These are phyloP conservation scores for Ogataea kodamae DNA, from an alignment of 805 yeast species.

Conservation along the genomic window DNA sequence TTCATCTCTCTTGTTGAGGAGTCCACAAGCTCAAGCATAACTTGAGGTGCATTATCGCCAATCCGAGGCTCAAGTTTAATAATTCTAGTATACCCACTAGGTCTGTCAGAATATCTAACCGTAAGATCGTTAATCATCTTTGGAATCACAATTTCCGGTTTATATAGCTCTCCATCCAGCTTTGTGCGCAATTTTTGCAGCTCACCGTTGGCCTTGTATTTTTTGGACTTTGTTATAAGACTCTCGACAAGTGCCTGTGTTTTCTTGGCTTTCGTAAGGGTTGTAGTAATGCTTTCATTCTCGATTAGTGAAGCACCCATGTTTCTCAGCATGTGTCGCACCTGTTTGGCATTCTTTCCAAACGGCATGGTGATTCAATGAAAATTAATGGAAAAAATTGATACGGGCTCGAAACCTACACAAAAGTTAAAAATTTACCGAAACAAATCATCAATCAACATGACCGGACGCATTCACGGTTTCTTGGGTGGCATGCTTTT, in stretches of 20 bases:
- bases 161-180: constrained; percentile 40
- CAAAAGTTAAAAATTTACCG: constrained; percentile 1
- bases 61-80: constrained; percentile 78
- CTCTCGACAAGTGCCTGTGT: constrained; percentile 62
- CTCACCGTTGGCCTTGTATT: constrained; percentile 12
- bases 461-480: constrained; percentile 50
- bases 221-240: constrained; percentile 57
- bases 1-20: constrained; percentile 54
- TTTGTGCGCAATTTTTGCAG: constrained; percentile 30
- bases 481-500: constrained; percentile 59
- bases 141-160: constrained; percentile 50
- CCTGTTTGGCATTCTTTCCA: constrained; percentile 48
- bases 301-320: constrained; percentile 64
- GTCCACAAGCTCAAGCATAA: constrained; percentile 83
- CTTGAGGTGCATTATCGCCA: constrained; percentile 89
- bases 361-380: constrained; percentile 24
- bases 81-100: constrained; percentile 84
- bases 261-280: constrained; percentile 71
- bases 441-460: constrained; percentile 9
- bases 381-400: constrained; percentile 1
- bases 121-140: constrained; percentile 65
- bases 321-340: constrained; percentile 58
- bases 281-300: constrained; percentile 68
- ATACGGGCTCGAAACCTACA: constrained; percentile 10
- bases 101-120: constrained; percentile 57